Base-by-base conservation (phyloP, 2,329 filamentous ascomycete genomes). In the Pleurostoma richardsiae region DNA sequence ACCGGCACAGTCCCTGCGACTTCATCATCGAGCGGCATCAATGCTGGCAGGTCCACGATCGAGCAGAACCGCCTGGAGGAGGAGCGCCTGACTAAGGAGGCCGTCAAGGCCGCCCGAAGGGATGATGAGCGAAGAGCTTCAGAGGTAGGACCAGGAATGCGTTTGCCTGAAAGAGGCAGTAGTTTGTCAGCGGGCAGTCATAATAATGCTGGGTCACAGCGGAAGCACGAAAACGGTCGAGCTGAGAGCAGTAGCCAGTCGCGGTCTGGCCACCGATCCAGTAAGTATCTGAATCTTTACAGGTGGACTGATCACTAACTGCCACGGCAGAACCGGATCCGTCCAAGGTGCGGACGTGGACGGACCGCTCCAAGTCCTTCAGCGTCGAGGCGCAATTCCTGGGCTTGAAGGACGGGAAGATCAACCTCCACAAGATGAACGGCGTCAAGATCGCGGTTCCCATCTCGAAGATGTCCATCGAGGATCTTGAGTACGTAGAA, bases 371-470 rank as follows among this genome's bases (percentile, higher is more conserved):
- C 33, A 94, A 92, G 58, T 92, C 91, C 1, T 99, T 99, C 70
- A 97, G 90, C 57, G 94, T 99, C 46, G 94, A 97, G 55, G 94
- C 94, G 11, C 90, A 99, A 63, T 99, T 97, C 61, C 82, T 99
- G 44, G 92, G 90, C 29, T 78, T 97, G 44, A 90, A 90, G 64
- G 94, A 97, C 62, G 90, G 91, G 53, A 97, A 97, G 68, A 95
- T 99, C 54, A 95, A 99, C 67, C 75, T 99, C 27, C 94, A 99
- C 73, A 99, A 99, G 72, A 79, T 90, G 69, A 99, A 99, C 62
- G 94, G 94, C 36, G 90, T 99, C 58, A 97, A 97, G 68, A 99
- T 99, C 66, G 94, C 94, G 6, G 94, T 99, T 4, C 94, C 94
- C 3, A 82, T 97, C 29, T 76, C 83, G 38, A 99, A 99, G 65